Evolutionary conservation across 2,329 filamentous ascomycete genomes (phyloP).

Genomic region (Penicillium decumbens): DNA sequence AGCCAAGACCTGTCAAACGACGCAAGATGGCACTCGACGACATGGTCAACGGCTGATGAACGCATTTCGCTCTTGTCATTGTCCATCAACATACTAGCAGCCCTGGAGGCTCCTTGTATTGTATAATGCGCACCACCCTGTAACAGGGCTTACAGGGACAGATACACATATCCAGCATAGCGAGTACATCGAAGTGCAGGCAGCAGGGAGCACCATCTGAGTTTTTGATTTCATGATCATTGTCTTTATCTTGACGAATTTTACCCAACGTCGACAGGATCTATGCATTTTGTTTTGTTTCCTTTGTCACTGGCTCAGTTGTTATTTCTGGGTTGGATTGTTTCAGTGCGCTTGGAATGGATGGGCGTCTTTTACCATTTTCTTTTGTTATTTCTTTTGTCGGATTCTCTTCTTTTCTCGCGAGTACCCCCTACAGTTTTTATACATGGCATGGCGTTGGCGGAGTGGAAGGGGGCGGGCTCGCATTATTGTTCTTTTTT

Average conservation of each 20-base stretch:
- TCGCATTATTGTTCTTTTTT: conserved; percentile 5
- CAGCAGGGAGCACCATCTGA: not conserved
- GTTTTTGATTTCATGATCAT: not conserved
- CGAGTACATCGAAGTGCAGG: not conserved
- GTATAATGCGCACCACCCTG: conserved; percentile 19
- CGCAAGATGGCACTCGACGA: conserved; percentile 41
- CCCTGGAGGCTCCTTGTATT: conserved; percentile 21
- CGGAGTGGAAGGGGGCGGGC: conserved; percentile 11
- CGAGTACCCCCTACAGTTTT: conserved; percentile 23
- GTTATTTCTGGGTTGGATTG: not conserved
- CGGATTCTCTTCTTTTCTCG: conserved; percentile 12
- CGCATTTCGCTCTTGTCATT: not conserved
- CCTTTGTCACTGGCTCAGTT: not conserved
- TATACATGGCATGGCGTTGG: conserved; percentile 22
- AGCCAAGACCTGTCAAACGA: conserved; percentile 32
- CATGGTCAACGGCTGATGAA: conserved; percentile 37
- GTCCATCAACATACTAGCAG: conserved; percentile 1
- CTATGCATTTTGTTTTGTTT: not conserved
- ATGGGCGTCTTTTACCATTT: not conserved
- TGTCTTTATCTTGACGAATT: not conserved
- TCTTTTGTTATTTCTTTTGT: not conserved
- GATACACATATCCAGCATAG: conserved; percentile 13
- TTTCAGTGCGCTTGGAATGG: not conserved
- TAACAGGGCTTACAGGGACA: conserved; percentile 22
- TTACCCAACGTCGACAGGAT: not conserved